Conservation (phyloP, 2,329 filamentous ascomycete species). For the Fusarium abutilonis region DNA sequence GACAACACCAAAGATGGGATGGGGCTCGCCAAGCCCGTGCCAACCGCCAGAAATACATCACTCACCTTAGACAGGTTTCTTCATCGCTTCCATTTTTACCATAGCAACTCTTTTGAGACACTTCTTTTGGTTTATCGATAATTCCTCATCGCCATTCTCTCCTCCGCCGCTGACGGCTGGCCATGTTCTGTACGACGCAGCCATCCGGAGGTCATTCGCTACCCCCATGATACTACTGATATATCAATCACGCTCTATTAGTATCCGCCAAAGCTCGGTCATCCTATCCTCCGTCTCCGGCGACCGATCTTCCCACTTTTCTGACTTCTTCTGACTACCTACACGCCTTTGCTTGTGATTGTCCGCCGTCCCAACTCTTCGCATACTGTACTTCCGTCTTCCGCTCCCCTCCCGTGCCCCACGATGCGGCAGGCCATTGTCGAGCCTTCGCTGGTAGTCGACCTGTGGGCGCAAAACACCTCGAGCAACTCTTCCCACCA, state of each 20-base stretch:
- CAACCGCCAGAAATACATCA: constrained; percentile 35
- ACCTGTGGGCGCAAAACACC: constrained; percentile 29
- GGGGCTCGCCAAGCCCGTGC: constrained; percentile 39
- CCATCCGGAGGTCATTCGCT: constrained; percentile 37
- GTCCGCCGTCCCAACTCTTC: constrained; percentile 29
- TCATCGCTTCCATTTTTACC: constrained; percentile 4
- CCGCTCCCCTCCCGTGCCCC: constrained; percentile 28
- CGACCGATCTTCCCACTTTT: constrained; percentile 19
- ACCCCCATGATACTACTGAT: constrained; percentile 41
- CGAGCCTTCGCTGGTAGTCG: constrained; percentile 37
- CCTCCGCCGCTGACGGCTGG: constrained; percentile 34
- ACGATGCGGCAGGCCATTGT: constrained; percentile 43
- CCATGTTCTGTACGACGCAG: constrained; percentile 38
- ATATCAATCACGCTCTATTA: constrained; percentile 19
- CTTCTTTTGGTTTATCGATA: constrained; percentile 7
- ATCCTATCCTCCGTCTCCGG: constrained; percentile 21
- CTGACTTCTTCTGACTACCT: constrained; percentile 11
- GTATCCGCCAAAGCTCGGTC: constrained; percentile 23
- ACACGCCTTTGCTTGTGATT: constrained; percentile 9
- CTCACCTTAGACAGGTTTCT: constrained; percentile 3
- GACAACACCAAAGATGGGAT: constrained; percentile 37
- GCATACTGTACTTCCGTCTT: constrained; percentile 16
- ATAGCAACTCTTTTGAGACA: constrained; percentile 24
- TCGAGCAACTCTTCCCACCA: constrained; percentile 30
- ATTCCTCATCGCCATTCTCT: constrained; percentile 2